Conservation (phyloP, 208 protist genomes). For the Leishmania braziliensis region DNA sequence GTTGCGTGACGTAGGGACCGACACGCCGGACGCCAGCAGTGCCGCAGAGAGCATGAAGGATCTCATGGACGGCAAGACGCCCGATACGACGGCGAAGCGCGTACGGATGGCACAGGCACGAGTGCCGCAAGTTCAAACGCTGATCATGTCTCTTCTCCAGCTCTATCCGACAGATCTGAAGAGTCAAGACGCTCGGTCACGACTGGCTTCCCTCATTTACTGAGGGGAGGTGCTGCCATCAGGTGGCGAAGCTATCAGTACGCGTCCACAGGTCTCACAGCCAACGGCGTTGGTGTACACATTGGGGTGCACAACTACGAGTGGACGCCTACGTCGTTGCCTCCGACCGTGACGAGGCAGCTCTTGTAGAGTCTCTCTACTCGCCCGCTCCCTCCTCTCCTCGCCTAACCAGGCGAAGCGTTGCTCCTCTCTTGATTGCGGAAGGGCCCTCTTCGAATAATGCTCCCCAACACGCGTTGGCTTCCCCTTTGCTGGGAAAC, state of each 20-base stretch:
- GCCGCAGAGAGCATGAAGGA: slow-evolving; percentile 2
- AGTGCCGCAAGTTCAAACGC: slow-evolving; percentile 55
- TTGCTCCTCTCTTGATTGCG: too few species aligned
- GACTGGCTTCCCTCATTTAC: slow-evolving; percentile 75
- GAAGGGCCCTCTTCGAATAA: too few species aligned
- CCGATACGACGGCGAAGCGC: slow-evolving; percentile 31
- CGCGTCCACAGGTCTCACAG: not conserved
- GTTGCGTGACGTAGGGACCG: not conserved
- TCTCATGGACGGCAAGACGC: slow-evolving; percentile 20
- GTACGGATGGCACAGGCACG: slow-evolving; percentile 38
- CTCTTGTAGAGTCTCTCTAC: not conserved
- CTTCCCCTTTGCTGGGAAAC: too few species aligned
- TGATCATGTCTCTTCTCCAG: slow-evolving; percentile 69
- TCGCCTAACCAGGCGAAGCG: too few species aligned
- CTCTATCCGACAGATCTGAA: slow-evolving; percentile 64
- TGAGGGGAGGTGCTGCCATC: slow-evolving; percentile 16
- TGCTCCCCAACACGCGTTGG: too few species aligned
- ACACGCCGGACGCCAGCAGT: slow-evolving; percentile 1
- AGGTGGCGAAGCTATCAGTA: not conserved
- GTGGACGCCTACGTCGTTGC: not conserved
- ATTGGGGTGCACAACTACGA: not conserved
- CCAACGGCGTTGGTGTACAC: not conserved
- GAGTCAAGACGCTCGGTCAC: slow-evolving; percentile 61
- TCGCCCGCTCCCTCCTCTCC: not conserved
- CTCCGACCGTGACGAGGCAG: not conserved